Evolutionary conservation across 768 basidiomycete species (phyloP), one percentile per base, ranked within the genome.

Genomic region (Boletellus ananiceps): DNA sequence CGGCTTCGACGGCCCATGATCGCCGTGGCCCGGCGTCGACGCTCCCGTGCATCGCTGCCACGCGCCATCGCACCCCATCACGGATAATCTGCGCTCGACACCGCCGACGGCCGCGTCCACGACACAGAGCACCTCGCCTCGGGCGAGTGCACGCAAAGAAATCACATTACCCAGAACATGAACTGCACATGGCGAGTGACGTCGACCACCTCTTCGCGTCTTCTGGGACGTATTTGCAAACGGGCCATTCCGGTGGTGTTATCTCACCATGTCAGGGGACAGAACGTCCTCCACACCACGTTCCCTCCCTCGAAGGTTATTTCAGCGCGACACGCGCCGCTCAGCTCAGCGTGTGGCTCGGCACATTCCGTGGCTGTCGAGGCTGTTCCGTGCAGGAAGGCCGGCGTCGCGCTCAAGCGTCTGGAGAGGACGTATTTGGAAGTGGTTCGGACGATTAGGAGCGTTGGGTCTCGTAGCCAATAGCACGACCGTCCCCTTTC

Each of bases 261-360:
- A 63, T 57, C 54, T 58, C 51, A 39, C 55, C 51, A 49, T 56
- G 27, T 27, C 50, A 19, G 19, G 19, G 3, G 19, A 19, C 47
- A 27, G 50, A 56, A 41, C 50, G 45, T 47, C 55, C 57, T 65
- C 57, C 60, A 65, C 58, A 55, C 54, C 66, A 65, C 64, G 63
- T 65, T 67, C 56, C 58, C 51, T 61, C 62, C 57, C 60, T 54
- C 44, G 44, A 65, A 65, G 65, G 60, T 55, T 60, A 57, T 57
- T 65, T 60, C 52, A 55, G 46, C 33, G 19, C 3, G 19, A 19
- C 19, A 19, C 19, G 39, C 44, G 15, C 44, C 35, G 40, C 27
- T 33, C 36, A 9, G 32, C 39, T 40, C 14, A 35, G 29, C 29
- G 29, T 29, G 29, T 35, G 19, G 6, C 40, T 46, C 62, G 65